phyloP scores from a whole-genome alignment of 176 grass and related monocot genomes.

The Triticum timopheevii region DNA sequence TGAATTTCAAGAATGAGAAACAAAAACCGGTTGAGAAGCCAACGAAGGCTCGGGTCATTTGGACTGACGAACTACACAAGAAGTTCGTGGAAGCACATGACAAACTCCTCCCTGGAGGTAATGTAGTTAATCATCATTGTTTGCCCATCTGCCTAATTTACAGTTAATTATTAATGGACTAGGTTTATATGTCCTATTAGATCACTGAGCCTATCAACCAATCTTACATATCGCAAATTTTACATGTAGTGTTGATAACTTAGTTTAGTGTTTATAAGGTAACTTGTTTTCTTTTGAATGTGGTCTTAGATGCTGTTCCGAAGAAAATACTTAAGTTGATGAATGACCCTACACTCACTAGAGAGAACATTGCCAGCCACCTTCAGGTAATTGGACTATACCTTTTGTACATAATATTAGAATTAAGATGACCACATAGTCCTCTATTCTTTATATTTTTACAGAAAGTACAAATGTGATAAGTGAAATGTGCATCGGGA shows the following conservation, averaged over 20 bases:
- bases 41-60: not conserved
- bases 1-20: not conserved
- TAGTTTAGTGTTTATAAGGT: not conserved
- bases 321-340: slow-evolving; percentile 38
- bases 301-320: slow-evolving; percentile 20
- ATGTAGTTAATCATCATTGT: not conserved
- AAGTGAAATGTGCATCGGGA: not conserved
- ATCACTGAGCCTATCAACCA: not conserved
- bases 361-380: slow-evolving; percentile 44
- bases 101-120: not conserved
- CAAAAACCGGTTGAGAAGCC: not conserved
- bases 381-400: not conserved
- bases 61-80: not conserved
- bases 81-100: not conserved
- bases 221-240: not conserved
- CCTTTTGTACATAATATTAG: not conserved
- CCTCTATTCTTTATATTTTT: not conserved
- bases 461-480: not conserved
- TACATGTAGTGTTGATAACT: not conserved
- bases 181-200: not conserved
- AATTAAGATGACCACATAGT: too few relatives aligned
- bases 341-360: not conserved
- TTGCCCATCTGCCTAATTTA: too few relatives aligned
- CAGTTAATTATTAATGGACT: too few relatives aligned
- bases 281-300: not conserved